A percentile compares a stretch with the other conserved stretches of the same genome.
Conservation (phyloP, 306 rosid genomes). For the Castanea crenata region DNA sequence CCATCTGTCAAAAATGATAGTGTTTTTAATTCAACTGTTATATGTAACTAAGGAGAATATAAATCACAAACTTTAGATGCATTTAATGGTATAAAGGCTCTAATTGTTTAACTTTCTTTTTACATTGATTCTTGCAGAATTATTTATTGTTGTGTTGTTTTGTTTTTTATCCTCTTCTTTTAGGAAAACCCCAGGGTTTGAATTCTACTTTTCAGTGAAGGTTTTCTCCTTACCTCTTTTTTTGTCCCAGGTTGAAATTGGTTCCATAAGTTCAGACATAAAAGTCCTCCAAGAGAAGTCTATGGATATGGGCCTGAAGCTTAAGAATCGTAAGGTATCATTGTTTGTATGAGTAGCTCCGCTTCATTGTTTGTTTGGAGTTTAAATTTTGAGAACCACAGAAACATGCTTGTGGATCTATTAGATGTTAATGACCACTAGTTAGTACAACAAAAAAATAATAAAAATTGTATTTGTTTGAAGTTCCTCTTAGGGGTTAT, state of each 20-base stretch:
- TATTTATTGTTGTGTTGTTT: not conserved
- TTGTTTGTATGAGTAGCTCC: constrained; percentile 3
- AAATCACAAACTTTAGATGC: not conserved
- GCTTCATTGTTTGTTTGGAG: not conserved
- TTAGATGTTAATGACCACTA: constrained; percentile 1
- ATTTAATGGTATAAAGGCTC: constrained; percentile 2
- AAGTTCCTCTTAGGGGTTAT: constrained; percentile 5
- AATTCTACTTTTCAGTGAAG: not conserved
- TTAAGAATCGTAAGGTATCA: constrained; percentile 97
- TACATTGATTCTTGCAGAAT: not conserved
- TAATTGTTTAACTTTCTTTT: not conserved
- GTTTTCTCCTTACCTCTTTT: constrained; percentile 7
- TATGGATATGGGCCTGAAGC: constrained; percentile 94
- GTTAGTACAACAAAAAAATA: not conserved
- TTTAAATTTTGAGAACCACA: not conserved
- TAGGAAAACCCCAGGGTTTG: not conserved
- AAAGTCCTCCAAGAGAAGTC: constrained; percentile 97
- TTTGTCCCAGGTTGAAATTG: constrained; percentile 74
- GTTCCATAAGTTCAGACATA: constrained; percentile 97
- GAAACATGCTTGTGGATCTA: not conserved
- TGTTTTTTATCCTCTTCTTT: not conserved
- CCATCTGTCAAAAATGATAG: not conserved
- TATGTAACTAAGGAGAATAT: not conserved
- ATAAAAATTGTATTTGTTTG: not conserved
- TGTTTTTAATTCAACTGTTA: not conserved